phyloP scores from a whole-genome alignment of 148 eudicot species.

The Diospyros lotus region DNA sequence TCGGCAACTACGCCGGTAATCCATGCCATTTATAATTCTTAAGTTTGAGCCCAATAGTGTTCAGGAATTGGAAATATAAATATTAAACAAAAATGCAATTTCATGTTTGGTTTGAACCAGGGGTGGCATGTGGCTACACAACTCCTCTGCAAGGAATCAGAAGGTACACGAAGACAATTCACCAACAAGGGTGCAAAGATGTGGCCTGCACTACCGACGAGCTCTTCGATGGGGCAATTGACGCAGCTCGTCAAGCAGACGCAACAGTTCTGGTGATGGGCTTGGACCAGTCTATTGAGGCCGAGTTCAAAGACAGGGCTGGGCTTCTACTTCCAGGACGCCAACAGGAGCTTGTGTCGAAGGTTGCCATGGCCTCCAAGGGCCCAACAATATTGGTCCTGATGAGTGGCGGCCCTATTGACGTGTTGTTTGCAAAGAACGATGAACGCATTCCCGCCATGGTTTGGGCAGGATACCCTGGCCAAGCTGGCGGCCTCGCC shows the following conservation, averaged over 20 bases:
- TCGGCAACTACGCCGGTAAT: slow-evolving; percentile 87
- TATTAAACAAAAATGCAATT: too few species aligned
- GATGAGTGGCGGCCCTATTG: slow-evolving; percentile 90
- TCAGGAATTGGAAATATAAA: too few species aligned
- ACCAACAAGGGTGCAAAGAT: slow-evolving; percentile 55
- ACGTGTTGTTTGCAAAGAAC: slow-evolving; percentile 70
- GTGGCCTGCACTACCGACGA: slow-evolving; percentile 52
- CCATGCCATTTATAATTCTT: background rate
- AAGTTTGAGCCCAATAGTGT: background rate
- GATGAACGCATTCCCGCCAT: slow-evolving; percentile 61
- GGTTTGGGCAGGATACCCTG: slow-evolving; percentile 93
- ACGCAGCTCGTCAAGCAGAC: slow-evolving; percentile 66
- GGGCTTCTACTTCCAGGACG: slow-evolving; percentile 76
- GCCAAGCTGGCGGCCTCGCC: slow-evolving; percentile 92
- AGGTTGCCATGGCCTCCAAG: slow-evolving; percentile 66
- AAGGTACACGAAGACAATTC: slow-evolving; percentile 57
- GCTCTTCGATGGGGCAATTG: slow-evolving; percentile 54
- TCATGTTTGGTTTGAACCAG: slow-evolving; percentile 20
- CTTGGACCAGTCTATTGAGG: slow-evolving; percentile 87
- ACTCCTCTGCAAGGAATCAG: slow-evolving; percentile 78
- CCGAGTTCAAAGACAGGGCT: slow-evolving; percentile 67
- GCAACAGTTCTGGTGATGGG: slow-evolving; percentile 80
- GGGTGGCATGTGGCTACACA: slow-evolving; percentile 79
- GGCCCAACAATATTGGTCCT: slow-evolving; percentile 74
- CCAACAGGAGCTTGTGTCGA: slow-evolving; percentile 76